A percentile compares a stretch with the other conserved stretches of the same genome.
These are phyloP conservation scores for Rutstroemia sp. DNA, from an alignment of 2,329 filamentous ascomycete species.

Conservation along the genomic window DNA sequence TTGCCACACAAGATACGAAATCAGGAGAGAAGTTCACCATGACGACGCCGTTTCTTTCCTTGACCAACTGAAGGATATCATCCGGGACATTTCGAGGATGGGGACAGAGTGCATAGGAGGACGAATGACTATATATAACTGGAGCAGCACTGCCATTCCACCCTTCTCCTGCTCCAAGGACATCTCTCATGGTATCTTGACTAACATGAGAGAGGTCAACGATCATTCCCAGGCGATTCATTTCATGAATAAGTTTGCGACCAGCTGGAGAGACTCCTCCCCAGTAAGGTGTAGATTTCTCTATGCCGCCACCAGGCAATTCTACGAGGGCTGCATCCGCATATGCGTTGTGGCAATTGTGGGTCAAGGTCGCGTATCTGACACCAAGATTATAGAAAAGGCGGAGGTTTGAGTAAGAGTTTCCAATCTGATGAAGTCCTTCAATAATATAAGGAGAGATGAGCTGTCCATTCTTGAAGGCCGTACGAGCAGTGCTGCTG, in stretches of 20 bases:
- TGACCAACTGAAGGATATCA: slow-evolving; percentile 70
- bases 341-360: slow-evolving; percentile 88
- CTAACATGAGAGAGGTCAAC: slow-evolving; percentile 79
- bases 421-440: slow-evolving; percentile 90
- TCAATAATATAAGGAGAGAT: slow-evolving; percentile 78
- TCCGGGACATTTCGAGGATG: slow-evolving; percentile 90
- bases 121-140: slow-evolving; percentile 84
- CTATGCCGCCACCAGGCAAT: slow-evolving; percentile 30
- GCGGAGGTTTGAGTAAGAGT: slow-evolving; percentile 68
- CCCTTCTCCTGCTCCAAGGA: slow-evolving; percentile 53
- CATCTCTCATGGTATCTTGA: slow-evolving; percentile 77
- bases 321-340: slow-evolving; percentile 73
- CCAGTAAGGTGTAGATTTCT: slow-evolving; percentile 49
- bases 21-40: slow-evolving; percentile 87
- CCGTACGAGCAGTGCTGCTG: slow-evolving; percentile 52
- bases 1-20: slow-evolving; percentile 65
- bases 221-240: slow-evolving; percentile 94
- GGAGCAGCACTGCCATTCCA: slow-evolving; percentile 74
- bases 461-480: slow-evolving; percentile 54
- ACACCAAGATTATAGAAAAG: slow-evolving; percentile 72
- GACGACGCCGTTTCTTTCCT: slow-evolving; percentile 64
- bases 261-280: slow-evolving; percentile 68
- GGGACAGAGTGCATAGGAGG: slow-evolving; percentile 70
- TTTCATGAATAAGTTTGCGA: slow-evolving; percentile 65
- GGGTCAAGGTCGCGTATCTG: slow-evolving; percentile 81